These are phyloP conservation scores for Coemansia sp. DNA, from an alignment of 192 early-diverging fungal genomes.

Conservation along the genomic window DNA sequence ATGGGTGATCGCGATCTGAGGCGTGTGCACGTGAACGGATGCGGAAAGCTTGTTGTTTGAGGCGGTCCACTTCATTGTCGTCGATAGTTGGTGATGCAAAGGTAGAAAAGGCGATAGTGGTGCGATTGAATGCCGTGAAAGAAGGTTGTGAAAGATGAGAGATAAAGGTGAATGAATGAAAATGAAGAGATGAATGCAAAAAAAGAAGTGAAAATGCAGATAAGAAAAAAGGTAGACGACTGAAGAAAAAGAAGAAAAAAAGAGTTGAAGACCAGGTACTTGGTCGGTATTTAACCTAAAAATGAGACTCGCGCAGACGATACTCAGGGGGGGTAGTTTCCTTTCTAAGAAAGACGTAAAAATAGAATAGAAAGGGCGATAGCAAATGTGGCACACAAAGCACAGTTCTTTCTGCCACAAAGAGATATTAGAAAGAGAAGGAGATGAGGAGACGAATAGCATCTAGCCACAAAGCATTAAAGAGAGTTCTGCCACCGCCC, in stretches of 20 bases:
- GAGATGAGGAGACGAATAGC: neutral
- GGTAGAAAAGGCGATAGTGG: neutral
- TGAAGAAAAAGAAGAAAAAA: neutral
- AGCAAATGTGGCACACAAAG: neutral
- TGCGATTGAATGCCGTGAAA: neutral
- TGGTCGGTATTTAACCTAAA: neutral
- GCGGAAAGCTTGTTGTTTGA: slow-evolving; percentile 15
- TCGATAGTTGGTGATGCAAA: neutral
- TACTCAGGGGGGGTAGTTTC: neutral
- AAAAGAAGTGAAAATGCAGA: neutral
- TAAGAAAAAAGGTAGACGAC: neutral
- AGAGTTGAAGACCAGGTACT: neutral
- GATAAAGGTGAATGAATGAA: slow-evolving; percentile 4
- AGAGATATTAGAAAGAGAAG: slow-evolving; percentile 7
- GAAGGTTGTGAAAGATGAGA: neutral
- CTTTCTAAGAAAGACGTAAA: slow-evolving; percentile 3
- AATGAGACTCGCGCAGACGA: slow-evolving; percentile 1
- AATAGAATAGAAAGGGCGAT: slow-evolving; percentile 12
- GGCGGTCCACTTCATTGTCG: slow-evolving; percentile 26
- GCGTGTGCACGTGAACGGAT: slow-evolving; percentile 32
- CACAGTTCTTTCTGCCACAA: neutral
- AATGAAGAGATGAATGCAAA: neutral
- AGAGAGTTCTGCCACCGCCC: slow-evolving; percentile 4
- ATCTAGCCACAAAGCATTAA: neutral
- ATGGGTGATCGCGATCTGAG: slow-evolving; percentile 36